Evolutionary conservation across 352 stramenopile genomes (phyloP).

Genomic region (Phytophthora hybrid): DNA sequence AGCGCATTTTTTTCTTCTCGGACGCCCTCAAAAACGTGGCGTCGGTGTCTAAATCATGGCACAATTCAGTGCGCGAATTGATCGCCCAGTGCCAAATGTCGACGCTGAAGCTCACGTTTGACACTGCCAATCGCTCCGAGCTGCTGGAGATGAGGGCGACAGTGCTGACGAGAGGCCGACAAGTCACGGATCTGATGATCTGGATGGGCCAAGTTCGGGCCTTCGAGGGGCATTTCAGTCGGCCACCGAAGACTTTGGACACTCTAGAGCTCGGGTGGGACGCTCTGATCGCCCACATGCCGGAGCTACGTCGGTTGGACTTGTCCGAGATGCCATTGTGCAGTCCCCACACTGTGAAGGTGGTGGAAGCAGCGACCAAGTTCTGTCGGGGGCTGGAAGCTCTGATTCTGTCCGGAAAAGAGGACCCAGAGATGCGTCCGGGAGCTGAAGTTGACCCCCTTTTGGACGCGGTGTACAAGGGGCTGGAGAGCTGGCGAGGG

Average conservation of each 20-base stretch:
- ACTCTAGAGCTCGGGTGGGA: constrained; percentile 35
- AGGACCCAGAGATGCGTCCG: constrained; percentile 5
- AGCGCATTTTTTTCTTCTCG: not conserved
- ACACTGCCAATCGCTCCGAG: constrained; percentile 29
- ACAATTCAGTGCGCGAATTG: constrained; percentile 27
- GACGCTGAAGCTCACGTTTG: constrained; percentile 33
- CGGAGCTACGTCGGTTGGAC: constrained; percentile 26
- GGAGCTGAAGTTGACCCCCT: constrained; percentile 13
- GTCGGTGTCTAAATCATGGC: constrained; percentile 39
- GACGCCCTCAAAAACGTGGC: constrained; percentile 21
- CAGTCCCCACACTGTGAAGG: constrained; percentile 19
- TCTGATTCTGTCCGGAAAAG: constrained; percentile 34
- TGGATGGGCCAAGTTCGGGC: constrained; percentile 29
- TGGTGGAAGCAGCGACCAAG: constrained; percentile 31
- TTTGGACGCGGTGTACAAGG: constrained; percentile 34
- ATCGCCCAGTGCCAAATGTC: constrained; percentile 19
- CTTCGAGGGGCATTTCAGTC: constrained; percentile 32
- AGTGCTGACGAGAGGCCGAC: constrained; percentile 17
- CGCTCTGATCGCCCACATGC: constrained; percentile 24
- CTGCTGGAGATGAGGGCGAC: constrained; percentile 21
- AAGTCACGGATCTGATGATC: constrained; percentile 38
- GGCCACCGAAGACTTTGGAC: constrained; percentile 32
- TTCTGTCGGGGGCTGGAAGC: constrained; percentile 35
- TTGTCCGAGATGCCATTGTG: constrained; percentile 38
- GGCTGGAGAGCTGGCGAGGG: constrained; percentile 32